Conservation (phyloP, 805 yeast genomes). For the Starmerella scarabaei region DNA sequence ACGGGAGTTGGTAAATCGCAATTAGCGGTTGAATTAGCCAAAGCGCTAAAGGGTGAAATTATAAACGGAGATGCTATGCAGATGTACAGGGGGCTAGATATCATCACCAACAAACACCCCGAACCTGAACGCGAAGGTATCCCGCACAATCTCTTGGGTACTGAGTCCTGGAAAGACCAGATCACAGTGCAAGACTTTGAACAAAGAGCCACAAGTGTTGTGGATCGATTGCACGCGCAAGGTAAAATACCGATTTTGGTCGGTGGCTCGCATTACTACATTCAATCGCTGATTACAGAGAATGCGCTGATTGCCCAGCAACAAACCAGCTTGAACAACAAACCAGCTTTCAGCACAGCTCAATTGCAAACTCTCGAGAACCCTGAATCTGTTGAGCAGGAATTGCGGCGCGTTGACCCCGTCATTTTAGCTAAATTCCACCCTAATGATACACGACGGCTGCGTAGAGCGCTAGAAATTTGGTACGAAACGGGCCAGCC, state of each 20-base stretch:
- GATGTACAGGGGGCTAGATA: slow-evolving; percentile 59
- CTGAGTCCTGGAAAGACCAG: slow-evolving; percentile 51
- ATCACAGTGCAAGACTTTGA: slow-evolving; percentile 71
- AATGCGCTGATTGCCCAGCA: slow-evolving; percentile 42
- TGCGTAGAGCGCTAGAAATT: slow-evolving; percentile 71
- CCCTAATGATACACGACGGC: slow-evolving; percentile 73
- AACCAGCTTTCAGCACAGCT: neutral
- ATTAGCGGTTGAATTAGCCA: slow-evolving; percentile 67
- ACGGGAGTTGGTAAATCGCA: slow-evolving; percentile 96
- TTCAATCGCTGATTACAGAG: slow-evolving; percentile 61
- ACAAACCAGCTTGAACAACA: neutral
- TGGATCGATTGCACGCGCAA: slow-evolving; percentile 49
- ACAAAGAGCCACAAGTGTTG: slow-evolving; percentile 45
- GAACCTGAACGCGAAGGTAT: slow-evolving; percentile 57
- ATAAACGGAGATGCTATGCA: slow-evolving; percentile 98
- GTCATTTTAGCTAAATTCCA: slow-evolving; percentile 67
- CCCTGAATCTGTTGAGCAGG: slow-evolving; percentile 31
- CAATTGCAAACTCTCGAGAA: slow-evolving; percentile 9
- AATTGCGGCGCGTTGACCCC: slow-evolving; percentile 50
- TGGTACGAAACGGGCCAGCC: slow-evolving; percentile 49
- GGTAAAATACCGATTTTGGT: slow-evolving; percentile 77
- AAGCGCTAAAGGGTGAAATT: slow-evolving; percentile 67
- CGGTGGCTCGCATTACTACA: slow-evolving; percentile 93
- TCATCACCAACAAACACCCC: slow-evolving; percentile 89
- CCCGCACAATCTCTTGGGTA: slow-evolving; percentile 79